Percentiles rank a stretch among this genome's conserved stretches.
These are phyloP conservation scores for Mortierella sp. DNA, from an alignment of 371 early-diverging fungal genomes.

Conservation along the genomic window DNA sequence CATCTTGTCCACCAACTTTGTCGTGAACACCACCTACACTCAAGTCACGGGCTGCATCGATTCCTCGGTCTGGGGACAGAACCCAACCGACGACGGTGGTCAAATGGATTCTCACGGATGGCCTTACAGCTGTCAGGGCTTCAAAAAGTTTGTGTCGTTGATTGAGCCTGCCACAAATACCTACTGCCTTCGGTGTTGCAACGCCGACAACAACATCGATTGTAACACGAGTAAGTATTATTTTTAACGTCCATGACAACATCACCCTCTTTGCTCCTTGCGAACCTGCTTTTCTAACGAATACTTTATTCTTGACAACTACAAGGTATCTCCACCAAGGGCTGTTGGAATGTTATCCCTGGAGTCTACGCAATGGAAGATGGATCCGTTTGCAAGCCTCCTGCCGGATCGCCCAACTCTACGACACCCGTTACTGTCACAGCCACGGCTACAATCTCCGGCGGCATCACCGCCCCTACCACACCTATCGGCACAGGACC, in stretches of 20 bases:
- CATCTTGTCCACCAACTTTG: slow-evolving; percentile 43
- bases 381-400: slow-evolving; percentile 28
- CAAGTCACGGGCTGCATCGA: slow-evolving; percentile 61
- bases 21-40: slow-evolving; percentile 49
- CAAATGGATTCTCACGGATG: slow-evolving; percentile 55
- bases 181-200: slow-evolving; percentile 58
- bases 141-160: slow-evolving; percentile 59
- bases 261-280: background rate
- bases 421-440: background rate
- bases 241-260: background rate
- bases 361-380: slow-evolving; percentile 37
- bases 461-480: background rate
- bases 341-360: slow-evolving; percentile 37
- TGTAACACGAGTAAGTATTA: slow-evolving; percentile 46
- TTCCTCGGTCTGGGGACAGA: slow-evolving; percentile 50
- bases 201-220: slow-evolving; percentile 18
- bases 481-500: background rate
- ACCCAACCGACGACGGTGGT: slow-evolving; percentile 59
- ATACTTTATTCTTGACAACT: background rate
- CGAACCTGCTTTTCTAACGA: background rate
- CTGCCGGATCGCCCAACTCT: slow-evolving; percentile 13
- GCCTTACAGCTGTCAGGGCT: slow-evolving; percentile 54
- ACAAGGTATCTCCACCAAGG: slow-evolving; percentile 31
- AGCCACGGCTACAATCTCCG: background rate
- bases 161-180: slow-evolving; percentile 59